These are phyloP conservation scores for Agrocybe praecox DNA, from an alignment of 768 basidiomycete species.

Conservation along the genomic window DNA sequence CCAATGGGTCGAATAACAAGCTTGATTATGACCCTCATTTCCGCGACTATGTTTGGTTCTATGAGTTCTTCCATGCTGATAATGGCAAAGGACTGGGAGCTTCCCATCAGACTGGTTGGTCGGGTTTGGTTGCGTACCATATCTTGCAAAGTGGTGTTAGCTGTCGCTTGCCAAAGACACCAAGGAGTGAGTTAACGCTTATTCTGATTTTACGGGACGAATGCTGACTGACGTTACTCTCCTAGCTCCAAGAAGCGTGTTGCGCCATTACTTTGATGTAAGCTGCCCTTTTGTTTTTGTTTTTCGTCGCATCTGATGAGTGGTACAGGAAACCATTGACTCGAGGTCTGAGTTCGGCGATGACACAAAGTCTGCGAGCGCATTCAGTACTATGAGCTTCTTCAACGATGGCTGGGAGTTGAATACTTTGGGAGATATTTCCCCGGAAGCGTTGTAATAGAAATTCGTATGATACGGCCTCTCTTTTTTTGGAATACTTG, in stretches of 20 bases:
- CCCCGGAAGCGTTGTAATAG: constrained; percentile 26
- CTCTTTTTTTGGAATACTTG: not conserved
- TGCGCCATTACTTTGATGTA: constrained; percentile 94
- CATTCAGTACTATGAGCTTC: constrained; percentile 47
- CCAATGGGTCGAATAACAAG: constrained; percentile 87
- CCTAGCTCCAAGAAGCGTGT: constrained; percentile 82
- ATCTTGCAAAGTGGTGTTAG: constrained; percentile 89
- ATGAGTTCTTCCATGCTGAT: constrained; percentile 98
- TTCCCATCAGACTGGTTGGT: constrained; percentile 99
- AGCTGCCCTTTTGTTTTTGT: constrained; percentile 27
- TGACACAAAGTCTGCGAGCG: constrained; percentile 65
- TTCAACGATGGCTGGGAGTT: constrained; percentile 24
- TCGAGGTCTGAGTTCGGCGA: constrained; percentile 75
- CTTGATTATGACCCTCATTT: constrained; percentile 94
- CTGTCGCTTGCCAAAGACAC: constrained; percentile 92
- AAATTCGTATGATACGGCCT: not conserved
- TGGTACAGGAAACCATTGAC: constrained; percentile 70
- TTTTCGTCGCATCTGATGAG: constrained; percentile 5
- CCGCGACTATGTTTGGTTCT: constrained; percentile 96
- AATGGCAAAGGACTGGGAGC: constrained; percentile 92
- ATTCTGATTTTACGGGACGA: not conserved
- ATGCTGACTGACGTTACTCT: constrained; percentile 3
- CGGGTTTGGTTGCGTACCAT: constrained; percentile 87
- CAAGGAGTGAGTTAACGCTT: constrained; percentile 67
- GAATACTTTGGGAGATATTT: constrained; percentile 28